Evolutionary conservation across 2,329 filamentous ascomycete species (phyloP), one percentile per base, ranked within the genome.

Genomic region (Aspergillus bombycis): DNA sequence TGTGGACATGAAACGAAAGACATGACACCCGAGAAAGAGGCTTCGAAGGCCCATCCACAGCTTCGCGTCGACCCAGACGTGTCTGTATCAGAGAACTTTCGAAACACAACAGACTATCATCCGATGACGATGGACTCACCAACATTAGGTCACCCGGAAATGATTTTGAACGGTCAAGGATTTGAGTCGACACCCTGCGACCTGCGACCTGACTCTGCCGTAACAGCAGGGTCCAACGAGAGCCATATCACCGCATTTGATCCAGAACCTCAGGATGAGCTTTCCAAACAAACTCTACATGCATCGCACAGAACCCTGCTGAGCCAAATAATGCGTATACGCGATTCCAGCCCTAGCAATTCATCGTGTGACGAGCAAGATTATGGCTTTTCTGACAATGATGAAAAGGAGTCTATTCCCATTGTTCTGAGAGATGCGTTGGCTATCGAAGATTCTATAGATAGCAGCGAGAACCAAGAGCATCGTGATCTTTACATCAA

Each of bases 201-300:
- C 19, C 30, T 58, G 8, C 65, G 66, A 10, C 70, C 74, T 38
- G 62, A 67, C 16, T 79, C 77, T 12, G 83, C 87, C 34, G 80
- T 87, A 16, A 91, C 90, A 7, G 79, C 79, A 54, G 79, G 78
- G 7, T 89, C 88, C n/a, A 83, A 83, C 48, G 84, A 84, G 9
- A 92, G 90, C 0, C 88, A 91, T 70, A 76, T 76, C 41, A 83
- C 81, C 6, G 74, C 77, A 34, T 91, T 93, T 68, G 91, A 93
- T 68, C 84, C 83, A n/a, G 90, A 93, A 68, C 84, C 88, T 26
- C 90, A 93, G 72, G 86, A 84, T 1, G 85, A 88, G n/a, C 67
- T 78, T 78, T 84, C 69, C 61, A 74, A 69, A 61, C 70, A 74
- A 32, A 72, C 75, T 19, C 55, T 72, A 23, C 71, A 73, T 60